Evolutionary conservation across 805 yeast genomes (phyloP), one percentile per base, ranked within the genome.

Genomic region (Metschnikowia lachancei): DNA sequence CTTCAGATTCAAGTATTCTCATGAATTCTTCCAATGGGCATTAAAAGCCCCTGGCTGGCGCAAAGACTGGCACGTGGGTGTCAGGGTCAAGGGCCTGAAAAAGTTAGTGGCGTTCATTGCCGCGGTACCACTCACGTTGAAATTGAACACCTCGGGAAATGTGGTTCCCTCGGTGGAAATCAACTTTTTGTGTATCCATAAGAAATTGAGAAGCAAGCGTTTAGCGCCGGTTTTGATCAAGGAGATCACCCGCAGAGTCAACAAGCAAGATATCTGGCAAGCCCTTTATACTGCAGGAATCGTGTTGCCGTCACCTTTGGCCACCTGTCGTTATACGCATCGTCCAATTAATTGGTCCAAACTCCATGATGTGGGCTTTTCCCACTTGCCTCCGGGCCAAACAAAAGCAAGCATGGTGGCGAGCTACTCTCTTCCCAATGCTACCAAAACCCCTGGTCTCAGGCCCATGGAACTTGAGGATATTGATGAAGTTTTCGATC

Each of bases 201-300:
- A 94, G 69, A 88, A 92, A 66, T 76, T 94, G 55, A 78, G 99
- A 62, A 77, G 89, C n/a, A 94, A 94, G 65, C 82, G 99, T 58
- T 75, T 94, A 62, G 91, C 99, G 0, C 99, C 99, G 1, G 86
- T 94, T 11, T 72, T 94, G 59, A 94, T 94, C 65, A 87, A 87
- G 60, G 99, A 94, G 66, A 85, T 94, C 54, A 94, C 98, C 3
- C 78, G 99, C 62, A 77, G 98, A 56, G 94, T 94, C 53, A 92
- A 94, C 67, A 76, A 80, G 52, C 75, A 76, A 36, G 80, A 87
- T 49, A 86, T 91, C 50, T 94, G 97, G 96, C 97, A 91, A 65
- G 99, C 98, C 0, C 76, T 94, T 50, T 89, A 88, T 67, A 92
- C 99, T 9, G 96, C 92, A 0, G 99, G 98, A 10, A 81, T 83